phyloP scores from a whole-genome alignment of 2,329 filamentous ascomycete genomes.

The Epichloe typhina region DNA sequence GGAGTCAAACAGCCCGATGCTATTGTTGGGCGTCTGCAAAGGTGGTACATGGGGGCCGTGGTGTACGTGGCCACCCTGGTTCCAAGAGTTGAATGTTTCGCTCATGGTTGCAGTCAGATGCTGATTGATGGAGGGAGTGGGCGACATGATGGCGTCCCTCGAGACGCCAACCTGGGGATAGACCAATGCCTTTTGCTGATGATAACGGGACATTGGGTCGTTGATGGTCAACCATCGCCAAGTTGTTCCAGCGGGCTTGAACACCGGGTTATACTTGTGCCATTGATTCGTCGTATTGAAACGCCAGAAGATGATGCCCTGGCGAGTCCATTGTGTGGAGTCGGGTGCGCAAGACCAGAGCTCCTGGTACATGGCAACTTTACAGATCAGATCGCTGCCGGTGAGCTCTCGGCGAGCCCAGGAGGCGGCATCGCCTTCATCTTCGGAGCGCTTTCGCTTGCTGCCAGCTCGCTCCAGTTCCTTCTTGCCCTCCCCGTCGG shows the following conservation, averaged over 20 bases:
- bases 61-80: constrained; percentile 14
- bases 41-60: constrained; percentile 20
- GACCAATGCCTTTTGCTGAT: constrained; percentile 35
- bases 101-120: constrained; percentile 42
- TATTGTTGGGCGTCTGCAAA: constrained; percentile 20
- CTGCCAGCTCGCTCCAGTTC: constrained; percentile 20
- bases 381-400: constrained; percentile 43
- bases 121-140: constrained; percentile 35
- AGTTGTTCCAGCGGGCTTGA: constrained; percentile 39
- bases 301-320: constrained; percentile 49
- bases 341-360: constrained; percentile 42
- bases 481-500: constrained; percentile 23
- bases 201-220: constrained; percentile 44
- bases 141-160: constrained; percentile 38
- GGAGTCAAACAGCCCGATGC: constrained; percentile 32
- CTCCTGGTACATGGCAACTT: constrained; percentile 56
- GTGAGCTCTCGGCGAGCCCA: constrained; percentile 28
- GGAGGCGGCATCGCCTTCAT: constrained; percentile 26
- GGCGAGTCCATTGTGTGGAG: constrained; percentile 38
- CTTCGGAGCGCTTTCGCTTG: constrained; percentile 27
- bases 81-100: constrained; percentile 42
- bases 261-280: constrained; percentile 33
- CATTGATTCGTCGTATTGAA: constrained; percentile 42
- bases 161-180: constrained; percentile 21
- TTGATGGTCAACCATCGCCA: constrained; percentile 51